Base-by-base conservation (phyloP, 2,329 filamentous ascomycete genomes). In the Cytospora piceae region DNA sequence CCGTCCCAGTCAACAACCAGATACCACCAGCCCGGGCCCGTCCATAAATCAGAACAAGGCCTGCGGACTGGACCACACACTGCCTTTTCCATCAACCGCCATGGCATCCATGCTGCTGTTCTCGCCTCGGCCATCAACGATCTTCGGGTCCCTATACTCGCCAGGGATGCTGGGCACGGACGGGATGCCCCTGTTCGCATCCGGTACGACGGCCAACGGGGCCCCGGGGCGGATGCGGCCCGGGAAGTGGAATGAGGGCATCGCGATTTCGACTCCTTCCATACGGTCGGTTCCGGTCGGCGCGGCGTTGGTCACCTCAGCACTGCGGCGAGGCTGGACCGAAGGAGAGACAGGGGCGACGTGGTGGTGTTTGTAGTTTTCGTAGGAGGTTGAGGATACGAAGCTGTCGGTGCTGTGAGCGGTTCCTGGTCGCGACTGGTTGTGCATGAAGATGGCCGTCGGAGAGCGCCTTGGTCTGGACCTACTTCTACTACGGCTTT, bases 121-220 rank as follows among this genome's bases (percentile, higher is more conserved):
- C 56, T 54, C 49, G 17, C 42, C n/a, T n/a, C 52, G 29, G 24
- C 62, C 64, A 22, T 55, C 62, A 17, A 49, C 39, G 39, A 63
- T 57, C 61, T 63, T 63, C 49, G 56, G 39, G 61, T 57, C 52
- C 39, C 57, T 52, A 39, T 62, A 68, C 27, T 58, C 80, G 58
- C 75, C 74, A 15, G 83, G 79, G 34, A 83, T 80, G 39, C 73
- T 73, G 29, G 82, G 79, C 54, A 83, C 77, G 32, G 71, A 75
- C 3, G 81, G 81, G 55, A 82, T 80, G 20, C 81, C 82, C 42
- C 78, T 76, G 69, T 84, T 83, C 56, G 73, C 76, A 69, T 82
- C 79, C 7, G 82, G 78, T 37, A 81, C 75, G 37, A 82, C 76
- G 31, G 76, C 75, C 59, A 83, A 73, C 37, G 76, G 73, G 52